Conservation (phyloP, 2,329 filamentous ascomycete species). For the Fusarium staphyleae region DNA sequence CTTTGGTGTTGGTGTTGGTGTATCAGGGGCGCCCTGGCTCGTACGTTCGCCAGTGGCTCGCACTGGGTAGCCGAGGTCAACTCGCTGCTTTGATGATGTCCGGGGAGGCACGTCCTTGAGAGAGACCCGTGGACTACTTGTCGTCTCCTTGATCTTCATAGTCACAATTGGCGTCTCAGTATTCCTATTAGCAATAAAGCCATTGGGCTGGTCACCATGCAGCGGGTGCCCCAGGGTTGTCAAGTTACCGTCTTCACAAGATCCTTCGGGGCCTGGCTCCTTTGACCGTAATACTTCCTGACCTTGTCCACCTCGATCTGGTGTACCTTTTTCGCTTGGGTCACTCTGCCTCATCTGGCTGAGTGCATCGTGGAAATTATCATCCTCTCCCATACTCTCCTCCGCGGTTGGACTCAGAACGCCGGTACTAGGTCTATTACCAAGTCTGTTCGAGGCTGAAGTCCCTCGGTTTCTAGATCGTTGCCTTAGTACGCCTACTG, state of each 20-base stretch:
- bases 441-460: conserved; percentile 32
- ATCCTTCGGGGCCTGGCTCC: no score
- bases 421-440: conserved; percentile 33
- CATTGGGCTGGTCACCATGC: neutral
- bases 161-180: neutral
- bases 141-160: neutral
- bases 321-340: neutral
- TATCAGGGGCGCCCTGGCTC: neutral
- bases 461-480: conserved; percentile 34
- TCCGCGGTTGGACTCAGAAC: conserved; percentile 46
- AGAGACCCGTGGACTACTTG: conserved; percentile 27
- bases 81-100: conserved; percentile 39
- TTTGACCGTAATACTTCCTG: neutral
- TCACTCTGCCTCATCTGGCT: neutral
- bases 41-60: neutral
- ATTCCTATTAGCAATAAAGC: neutral
- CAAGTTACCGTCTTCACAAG: neutral
- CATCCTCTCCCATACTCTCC: conserved; percentile 38
- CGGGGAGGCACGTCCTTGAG: conserved; percentile 39
- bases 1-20: neutral
- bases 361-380: neutral
- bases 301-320: neutral
- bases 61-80: neutral
- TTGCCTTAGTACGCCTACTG: conserved; percentile 34
- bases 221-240: neutral